phyloP scores from a whole-genome alignment of 306 rosid species.

The Carpinus viminea region DNA sequence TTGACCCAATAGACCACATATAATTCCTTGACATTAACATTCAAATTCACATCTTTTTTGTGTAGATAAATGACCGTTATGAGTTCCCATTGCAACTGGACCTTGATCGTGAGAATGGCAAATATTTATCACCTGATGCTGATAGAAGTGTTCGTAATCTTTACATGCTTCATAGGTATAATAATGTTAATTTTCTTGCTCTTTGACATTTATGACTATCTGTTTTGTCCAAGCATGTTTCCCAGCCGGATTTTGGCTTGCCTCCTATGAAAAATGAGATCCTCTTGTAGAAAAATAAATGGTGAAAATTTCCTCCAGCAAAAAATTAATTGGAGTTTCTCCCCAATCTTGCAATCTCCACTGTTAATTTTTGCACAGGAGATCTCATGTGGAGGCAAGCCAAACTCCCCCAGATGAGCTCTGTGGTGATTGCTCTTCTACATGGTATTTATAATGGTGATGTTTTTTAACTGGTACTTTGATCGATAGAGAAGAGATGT shows the following conservation, averaged over 20 bases:
- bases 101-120: conserved; percentile 88
- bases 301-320: too few species aligned
- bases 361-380: too few species aligned
- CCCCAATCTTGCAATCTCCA: too few species aligned
- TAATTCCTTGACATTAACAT: neutral
- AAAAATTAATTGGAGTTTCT: too few species aligned
- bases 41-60: neutral
- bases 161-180: conserved; percentile 95
- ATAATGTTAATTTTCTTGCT: conserved; percentile 11
- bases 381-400: too few species aligned
- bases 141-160: conserved; percentile 90
- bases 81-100: conserved; percentile 98
- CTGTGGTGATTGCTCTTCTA: conserved; percentile 20
- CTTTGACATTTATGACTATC: conserved; percentile 1
- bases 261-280: too few species aligned
- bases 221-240: conserved; percentile 4
- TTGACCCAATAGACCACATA: neutral
- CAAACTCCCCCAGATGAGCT: conserved; percentile 6
- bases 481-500: neutral
- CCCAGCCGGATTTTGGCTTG: neutral
- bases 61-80: conserved; percentile 93
- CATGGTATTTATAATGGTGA: neutral
- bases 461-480: neutral
- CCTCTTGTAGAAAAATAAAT: too few species aligned
- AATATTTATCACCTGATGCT: conserved; percentile 93